Conservation (phyloP, 2,329 filamentous ascomycete species). For the Rachicladosporium sp. region DNA sequence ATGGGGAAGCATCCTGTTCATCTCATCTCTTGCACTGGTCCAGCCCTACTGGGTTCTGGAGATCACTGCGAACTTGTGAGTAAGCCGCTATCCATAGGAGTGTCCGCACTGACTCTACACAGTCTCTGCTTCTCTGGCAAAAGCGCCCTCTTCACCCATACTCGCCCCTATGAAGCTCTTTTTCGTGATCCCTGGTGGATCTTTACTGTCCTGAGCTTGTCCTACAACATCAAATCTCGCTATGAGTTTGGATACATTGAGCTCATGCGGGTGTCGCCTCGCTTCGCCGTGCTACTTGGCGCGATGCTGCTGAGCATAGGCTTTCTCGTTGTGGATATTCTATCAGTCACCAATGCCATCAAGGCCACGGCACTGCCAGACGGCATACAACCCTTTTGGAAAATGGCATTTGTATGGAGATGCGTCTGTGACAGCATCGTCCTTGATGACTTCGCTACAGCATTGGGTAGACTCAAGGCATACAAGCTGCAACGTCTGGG, state of each 20-base stretch:
- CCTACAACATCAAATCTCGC: conserved; percentile 50
- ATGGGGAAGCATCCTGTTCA: conserved; percentile 41
- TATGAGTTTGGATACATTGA: conserved; percentile 47
- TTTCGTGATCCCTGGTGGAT: conserved; percentile 59
- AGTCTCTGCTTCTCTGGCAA: conserved; percentile 39
- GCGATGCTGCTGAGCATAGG: conserved; percentile 49
- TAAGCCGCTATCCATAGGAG: not conserved
- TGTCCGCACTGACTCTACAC: not conserved
- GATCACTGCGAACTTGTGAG: conserved; percentile 49
- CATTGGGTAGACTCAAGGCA: no score
- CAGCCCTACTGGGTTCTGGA: conserved; percentile 55
- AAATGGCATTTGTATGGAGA: conserved; percentile 52
- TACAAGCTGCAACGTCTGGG: conserved; percentile 28
- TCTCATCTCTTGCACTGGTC: conserved; percentile 44
- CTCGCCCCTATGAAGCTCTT: conserved; percentile 47
- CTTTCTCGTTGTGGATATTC: conserved; percentile 50
- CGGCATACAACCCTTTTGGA: conserved; percentile 57
- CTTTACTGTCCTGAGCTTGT: conserved; percentile 46
- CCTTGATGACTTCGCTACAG: conserved; percentile 57
- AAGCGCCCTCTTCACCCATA: conserved; percentile 38
- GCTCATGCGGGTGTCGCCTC: conserved; percentile 48
- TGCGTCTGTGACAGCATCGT: conserved; percentile 55
- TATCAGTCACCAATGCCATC: conserved; percentile 40
- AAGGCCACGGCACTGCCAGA: conserved; percentile 24
- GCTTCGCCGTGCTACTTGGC: conserved; percentile 50